These are phyloP conservation scores for Blastobotrys capitulatus DNA, from an alignment of 1,139 yeast genomes.

Conservation along the genomic window DNA sequence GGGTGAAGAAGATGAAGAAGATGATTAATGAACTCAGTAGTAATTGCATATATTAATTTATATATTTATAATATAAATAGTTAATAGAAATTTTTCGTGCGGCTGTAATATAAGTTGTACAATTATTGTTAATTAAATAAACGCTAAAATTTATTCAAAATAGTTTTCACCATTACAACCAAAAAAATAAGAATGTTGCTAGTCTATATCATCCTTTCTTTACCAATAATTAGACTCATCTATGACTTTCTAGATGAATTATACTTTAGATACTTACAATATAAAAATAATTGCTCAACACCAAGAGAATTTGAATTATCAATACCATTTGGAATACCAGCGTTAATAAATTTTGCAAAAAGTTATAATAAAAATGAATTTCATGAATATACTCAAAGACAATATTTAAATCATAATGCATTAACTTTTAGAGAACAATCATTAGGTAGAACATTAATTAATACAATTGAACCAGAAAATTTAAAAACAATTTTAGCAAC, in stretches of 20 bases:
- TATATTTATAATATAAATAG: background rate
- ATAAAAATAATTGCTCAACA: slow-evolving; percentile 7
- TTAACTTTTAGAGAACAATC: slow-evolving; percentile 18
- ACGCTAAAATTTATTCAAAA: too few species aligned
- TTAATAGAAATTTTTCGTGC: too few species aligned
- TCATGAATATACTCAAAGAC: slow-evolving; percentile 5
- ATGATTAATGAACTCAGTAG: background rate
- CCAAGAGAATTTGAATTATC: slow-evolving; percentile 5
- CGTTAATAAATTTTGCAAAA: background rate
- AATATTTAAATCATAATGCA: slow-evolving; percentile 2
- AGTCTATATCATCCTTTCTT: background rate
- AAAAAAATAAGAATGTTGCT: background rate
- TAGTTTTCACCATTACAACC: too few species aligned
- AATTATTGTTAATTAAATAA: too few species aligned
- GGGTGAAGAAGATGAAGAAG: slow-evolving; percentile 20
- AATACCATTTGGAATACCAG: slow-evolving; percentile 11
- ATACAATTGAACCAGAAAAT: slow-evolving; percentile 45
- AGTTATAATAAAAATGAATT: slow-evolving; percentile 1
- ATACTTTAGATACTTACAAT: slow-evolving; percentile 3
- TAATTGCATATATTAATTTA: background rate
- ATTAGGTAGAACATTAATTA: slow-evolving; percentile 6
- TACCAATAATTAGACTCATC: background rate
- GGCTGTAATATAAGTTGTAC: too few species aligned
- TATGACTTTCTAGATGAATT: slow-evolving; percentile 5
- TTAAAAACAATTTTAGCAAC: slow-evolving; percentile 33